These are phyloP conservation scores for Choiromyces venosus DNA, from an alignment of 495 filamentous ascomycete genomes.

Conservation along the genomic window DNA sequence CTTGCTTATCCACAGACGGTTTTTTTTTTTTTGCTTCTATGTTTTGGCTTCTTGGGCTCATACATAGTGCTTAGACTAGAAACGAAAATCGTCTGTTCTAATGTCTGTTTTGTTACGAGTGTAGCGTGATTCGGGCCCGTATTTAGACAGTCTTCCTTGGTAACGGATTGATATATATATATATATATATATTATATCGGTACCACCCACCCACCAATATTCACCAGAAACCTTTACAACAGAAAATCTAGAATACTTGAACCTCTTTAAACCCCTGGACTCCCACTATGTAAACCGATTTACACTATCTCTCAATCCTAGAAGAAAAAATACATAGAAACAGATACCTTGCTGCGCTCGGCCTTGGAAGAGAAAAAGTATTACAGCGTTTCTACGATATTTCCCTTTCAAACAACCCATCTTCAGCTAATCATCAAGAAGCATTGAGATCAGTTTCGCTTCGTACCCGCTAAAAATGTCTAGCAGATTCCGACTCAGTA, in stretches of 20 bases:
- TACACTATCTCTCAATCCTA: too few relatives aligned
- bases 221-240: too few relatives aligned
- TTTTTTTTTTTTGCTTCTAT: not conserved
- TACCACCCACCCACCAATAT: not conserved
- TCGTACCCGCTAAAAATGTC: not conserved
- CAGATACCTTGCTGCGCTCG: too few relatives aligned
- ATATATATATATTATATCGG: not conserved
- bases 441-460: not conserved
- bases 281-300: too few relatives aligned
- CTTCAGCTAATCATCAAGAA: not conserved
- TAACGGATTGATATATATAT: not conserved
- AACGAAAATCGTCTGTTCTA: not conserved
- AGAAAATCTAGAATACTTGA: too few relatives aligned
- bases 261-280: too few relatives aligned
- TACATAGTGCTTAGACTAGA: not conserved
- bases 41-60: not conserved
- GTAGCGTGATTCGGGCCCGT: not conserved
- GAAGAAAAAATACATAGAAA: too few relatives aligned
- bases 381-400: not conserved
- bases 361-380: too few relatives aligned
- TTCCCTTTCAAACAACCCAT: too few relatives aligned
- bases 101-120: too few relatives aligned
- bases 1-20: not conserved
- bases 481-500: not conserved
- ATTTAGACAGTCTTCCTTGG: not conserved